Percentiles rank a stretch among this genome's conserved stretches.
Evolutionary conservation across 2,329 filamentous ascomycete species (phyloP).

Genomic region (Aureobasidium sp.): DNA sequence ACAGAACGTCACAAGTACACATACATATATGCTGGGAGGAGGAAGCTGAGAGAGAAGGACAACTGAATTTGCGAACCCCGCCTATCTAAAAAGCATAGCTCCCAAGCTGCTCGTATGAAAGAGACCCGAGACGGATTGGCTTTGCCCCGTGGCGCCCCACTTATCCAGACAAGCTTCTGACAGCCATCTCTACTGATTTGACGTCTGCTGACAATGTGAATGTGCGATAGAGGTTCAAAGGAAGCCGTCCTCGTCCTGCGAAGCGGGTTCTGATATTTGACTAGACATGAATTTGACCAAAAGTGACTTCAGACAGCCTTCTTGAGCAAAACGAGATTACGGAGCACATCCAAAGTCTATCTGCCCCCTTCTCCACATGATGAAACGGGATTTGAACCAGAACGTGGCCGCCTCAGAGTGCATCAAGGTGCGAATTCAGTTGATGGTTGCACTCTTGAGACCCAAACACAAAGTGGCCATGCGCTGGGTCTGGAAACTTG

Average conservation of each 20-base stretch:
- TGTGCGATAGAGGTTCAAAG: background rate
- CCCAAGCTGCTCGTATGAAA: conserved; percentile 8
- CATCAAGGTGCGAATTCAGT: background rate
- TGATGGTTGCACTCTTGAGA: background rate
- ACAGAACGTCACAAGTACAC: background rate
- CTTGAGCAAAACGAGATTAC: background rate
- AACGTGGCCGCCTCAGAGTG: background rate
- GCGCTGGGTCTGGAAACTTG: background rate
- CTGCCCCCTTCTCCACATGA: conserved; percentile 6
- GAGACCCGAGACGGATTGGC: conserved; percentile 9
- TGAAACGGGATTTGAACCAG: conserved; percentile 7
- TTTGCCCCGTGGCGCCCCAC: conserved; percentile 9
- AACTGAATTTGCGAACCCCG: background rate
- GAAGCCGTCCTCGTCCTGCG: background rate
- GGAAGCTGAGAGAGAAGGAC: background rate
- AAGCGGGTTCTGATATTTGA: background rate
- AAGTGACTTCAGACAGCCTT: background rate
- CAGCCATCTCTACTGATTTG: background rate
- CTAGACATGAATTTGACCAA: background rate
- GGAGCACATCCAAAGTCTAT: conserved; percentile 1
- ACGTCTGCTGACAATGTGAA: background rate
- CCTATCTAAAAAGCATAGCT: conserved; percentile 10
- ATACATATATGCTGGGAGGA: conserved; percentile 3
- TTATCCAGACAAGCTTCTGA: conserved; percentile 1
- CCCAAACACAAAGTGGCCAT: background rate